phyloP scores from a whole-genome alignment of 495 filamentous ascomycete genomes.

The Emericellopsis terricola region DNA sequence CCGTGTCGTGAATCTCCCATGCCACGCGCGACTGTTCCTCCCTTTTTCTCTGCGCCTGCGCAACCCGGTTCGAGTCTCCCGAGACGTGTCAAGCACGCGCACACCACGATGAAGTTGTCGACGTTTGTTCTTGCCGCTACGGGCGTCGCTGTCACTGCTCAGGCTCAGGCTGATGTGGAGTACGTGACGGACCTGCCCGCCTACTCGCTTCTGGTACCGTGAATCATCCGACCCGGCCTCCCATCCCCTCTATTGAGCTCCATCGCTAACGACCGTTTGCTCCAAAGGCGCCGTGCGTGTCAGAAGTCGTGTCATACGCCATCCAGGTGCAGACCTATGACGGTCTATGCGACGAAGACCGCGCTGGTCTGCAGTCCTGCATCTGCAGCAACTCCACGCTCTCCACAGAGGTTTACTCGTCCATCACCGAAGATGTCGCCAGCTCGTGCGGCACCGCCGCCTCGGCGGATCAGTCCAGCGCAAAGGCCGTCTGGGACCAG shows the following conservation, averaged over 20 bases:
- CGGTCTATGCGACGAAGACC: slow-evolving; percentile 17
- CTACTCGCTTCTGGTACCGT: slow-evolving; percentile 21
- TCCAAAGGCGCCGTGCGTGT: slow-evolving; percentile 33
- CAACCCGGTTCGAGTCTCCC: too few relatives aligned
- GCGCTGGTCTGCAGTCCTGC: slow-evolving; percentile 24
- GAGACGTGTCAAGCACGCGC: too few relatives aligned
- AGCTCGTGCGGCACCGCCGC: slow-evolving; percentile 23
- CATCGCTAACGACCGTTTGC: too few relatives aligned
- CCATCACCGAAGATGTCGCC: slow-evolving; percentile 18
- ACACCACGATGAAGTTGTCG: too few relatives aligned
- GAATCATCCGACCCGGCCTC: too few relatives aligned
- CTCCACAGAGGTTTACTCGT: slow-evolving; percentile 17
- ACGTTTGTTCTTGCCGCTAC: too few relatives aligned
- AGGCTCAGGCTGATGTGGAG: slow-evolving; percentile 13
- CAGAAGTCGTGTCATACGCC: slow-evolving; percentile 18
- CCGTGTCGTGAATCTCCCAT: too few relatives aligned
- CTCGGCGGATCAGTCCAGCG: slow-evolving; percentile 25
- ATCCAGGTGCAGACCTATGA: slow-evolving; percentile 20
- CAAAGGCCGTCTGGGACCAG: slow-evolving; percentile 19
- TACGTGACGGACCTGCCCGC: slow-evolving; percentile 26
- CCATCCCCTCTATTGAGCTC: too few relatives aligned
- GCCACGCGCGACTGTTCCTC: too few relatives aligned
- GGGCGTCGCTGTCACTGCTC: too few relatives aligned
- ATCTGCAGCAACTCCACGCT: slow-evolving; percentile 31
- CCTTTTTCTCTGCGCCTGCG: too few relatives aligned